These are phyloP conservation scores for Ganoderma lingzhi DNA, from an alignment of 1,284 basidiomycete genomes.

Conservation along the genomic window DNA sequence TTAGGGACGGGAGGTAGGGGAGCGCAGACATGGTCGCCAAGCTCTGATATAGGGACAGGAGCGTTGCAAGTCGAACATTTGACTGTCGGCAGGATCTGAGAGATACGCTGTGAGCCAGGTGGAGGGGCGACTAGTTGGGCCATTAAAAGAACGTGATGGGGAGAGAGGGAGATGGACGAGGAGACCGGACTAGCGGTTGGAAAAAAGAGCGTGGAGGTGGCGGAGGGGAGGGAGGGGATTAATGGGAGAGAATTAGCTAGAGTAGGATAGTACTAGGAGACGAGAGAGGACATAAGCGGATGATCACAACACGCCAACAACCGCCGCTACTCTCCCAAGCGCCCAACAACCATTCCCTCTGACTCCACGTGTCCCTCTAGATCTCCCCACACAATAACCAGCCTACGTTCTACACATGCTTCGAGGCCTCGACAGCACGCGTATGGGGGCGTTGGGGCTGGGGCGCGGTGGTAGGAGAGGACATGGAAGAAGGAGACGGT, in stretches of 20 bases:
- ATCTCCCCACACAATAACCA: neutral
- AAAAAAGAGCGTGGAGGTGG: slow-evolving; percentile 10
- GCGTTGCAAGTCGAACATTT: slow-evolving; percentile 82
- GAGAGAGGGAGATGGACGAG: slow-evolving; percentile 28
- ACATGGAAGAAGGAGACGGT: slow-evolving; percentile 4
- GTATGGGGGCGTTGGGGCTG: neutral
- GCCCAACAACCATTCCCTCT: slow-evolving; percentile 23
- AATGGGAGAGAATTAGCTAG: slow-evolving; percentile 14
- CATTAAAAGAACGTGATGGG: slow-evolving; percentile 45
- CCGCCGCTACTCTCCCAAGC: slow-evolving; percentile 19
- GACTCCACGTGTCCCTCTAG: slow-evolving; percentile 19
- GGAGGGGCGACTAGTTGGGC: slow-evolving; percentile 49
- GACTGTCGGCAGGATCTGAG: slow-evolving; percentile 81
- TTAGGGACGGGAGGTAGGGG: slow-evolving; percentile 54
- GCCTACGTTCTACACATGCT: neutral
- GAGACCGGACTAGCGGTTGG: slow-evolving; percentile 12
- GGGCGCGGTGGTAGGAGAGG: slow-evolving; percentile 9
- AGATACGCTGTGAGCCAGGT: slow-evolving; percentile 55
- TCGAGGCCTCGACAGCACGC: neutral
- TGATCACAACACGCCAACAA: slow-evolving; percentile 28
- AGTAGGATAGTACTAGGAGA: slow-evolving; percentile 18
- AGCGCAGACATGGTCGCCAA: slow-evolving; percentile 79
- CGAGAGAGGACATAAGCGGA: slow-evolving; percentile 22
- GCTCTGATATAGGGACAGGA: slow-evolving; percentile 72
- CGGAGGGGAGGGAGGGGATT: slow-evolving; percentile 23